Evolutionary conservation across 179 eudicot genomes (phyloP).

Genomic region (Silene noctiflora): DNA sequence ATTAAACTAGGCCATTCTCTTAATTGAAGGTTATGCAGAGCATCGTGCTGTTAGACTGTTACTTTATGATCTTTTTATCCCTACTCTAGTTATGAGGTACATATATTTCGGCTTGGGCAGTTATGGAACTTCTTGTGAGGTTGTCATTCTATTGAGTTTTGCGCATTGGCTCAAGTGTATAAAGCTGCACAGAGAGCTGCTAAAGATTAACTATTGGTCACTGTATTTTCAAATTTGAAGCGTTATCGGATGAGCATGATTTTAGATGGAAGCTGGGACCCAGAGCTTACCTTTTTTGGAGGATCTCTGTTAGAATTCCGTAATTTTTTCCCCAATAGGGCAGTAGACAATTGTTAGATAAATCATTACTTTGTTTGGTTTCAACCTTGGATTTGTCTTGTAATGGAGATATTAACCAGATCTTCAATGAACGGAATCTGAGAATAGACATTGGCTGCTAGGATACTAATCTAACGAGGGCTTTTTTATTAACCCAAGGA

Average conservation of each 20-base stretch:
- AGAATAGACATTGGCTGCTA: not conserved
- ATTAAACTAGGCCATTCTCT: not conserved
- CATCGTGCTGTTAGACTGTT: not conserved
- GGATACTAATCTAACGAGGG: not conserved
- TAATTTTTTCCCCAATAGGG: no score
- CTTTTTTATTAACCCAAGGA: not conserved
- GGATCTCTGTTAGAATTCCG: no score
- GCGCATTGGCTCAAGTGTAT: not conserved
- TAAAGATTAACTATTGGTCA: no score
- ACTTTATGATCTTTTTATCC: no score
- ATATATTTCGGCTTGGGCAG: not conserved
- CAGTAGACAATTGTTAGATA: no score
- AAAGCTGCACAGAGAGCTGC: no score
- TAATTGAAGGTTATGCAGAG: no score
- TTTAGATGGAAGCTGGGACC: no score
- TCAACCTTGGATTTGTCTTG: not conserved
- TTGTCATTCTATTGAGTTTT: not conserved
- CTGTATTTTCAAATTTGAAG: no score
- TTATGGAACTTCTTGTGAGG: not conserved
- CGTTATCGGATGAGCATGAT: no score
- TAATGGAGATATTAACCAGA: not conserved
- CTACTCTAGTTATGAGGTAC: not conserved
- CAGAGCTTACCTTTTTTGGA: no score
- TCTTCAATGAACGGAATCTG: not conserved
- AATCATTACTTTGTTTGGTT: no score